These are phyloP conservation scores for Pseudogymnoascus sp. DNA, from an alignment of 2,329 filamentous ascomycete genomes.

Conservation along the genomic window DNA sequence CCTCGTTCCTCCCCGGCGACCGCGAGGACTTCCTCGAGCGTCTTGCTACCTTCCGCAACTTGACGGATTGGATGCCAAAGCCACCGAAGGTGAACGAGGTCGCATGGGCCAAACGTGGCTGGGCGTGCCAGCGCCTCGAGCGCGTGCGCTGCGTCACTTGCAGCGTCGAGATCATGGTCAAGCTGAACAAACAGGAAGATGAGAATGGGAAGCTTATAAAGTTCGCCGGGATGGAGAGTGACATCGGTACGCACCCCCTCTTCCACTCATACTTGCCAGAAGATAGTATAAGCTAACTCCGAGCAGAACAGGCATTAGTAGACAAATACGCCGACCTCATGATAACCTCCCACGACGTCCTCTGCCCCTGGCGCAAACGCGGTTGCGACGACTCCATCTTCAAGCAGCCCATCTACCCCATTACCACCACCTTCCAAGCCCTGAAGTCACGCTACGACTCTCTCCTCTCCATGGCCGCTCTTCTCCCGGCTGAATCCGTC, in stretches of 20 bases:
- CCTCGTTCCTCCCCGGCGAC: conserved; percentile 53
- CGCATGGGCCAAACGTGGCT: conserved; percentile 89
- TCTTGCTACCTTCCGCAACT: conserved; percentile 79
- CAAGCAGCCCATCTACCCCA: conserved; percentile 54
- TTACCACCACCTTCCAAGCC: conserved; percentile 46
- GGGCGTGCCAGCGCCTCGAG: conserved; percentile 76
- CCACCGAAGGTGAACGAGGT: conserved; percentile 79
- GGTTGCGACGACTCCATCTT: conserved; percentile 71
- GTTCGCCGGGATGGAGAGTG: conserved; percentile 45
- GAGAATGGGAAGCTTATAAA: conserved; percentile 44
- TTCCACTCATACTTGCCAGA: too few species aligned
- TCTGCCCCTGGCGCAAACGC: conserved; percentile 76
- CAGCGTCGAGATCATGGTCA: conserved; percentile 74
- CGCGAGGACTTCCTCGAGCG: conserved; percentile 72
- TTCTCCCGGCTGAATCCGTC: conserved; percentile 30
- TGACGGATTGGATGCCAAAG: conserved; percentile 91
- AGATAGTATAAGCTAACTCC: conserved; percentile 19
- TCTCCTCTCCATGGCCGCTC: conserved; percentile 51
- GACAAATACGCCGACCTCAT: conserved; percentile 69
- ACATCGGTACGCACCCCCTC: conserved; percentile 51
- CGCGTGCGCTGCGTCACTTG: conserved; percentile 81
- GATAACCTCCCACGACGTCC: conserved; percentile 64
- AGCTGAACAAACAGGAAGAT: conserved; percentile 54
- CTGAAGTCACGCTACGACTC: conserved; percentile 59
- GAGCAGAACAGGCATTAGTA: conserved; percentile 56